These are phyloP conservation scores for Alternaria angustiovoidea DNA, from an alignment of 2,329 filamentous ascomycete species.

Conservation along the genomic window DNA sequence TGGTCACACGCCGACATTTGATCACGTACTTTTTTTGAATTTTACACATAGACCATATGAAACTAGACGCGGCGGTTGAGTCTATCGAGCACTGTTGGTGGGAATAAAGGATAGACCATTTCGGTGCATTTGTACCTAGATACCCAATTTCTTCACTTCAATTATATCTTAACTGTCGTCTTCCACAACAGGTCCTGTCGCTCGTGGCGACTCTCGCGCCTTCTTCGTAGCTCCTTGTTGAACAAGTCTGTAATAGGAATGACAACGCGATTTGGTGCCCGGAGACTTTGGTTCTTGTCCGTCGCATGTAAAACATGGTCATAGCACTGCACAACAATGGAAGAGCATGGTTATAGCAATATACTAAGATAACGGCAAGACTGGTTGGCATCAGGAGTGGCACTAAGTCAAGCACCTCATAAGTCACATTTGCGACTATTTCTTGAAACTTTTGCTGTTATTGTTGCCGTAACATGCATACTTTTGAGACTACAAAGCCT, in stretches of 20 bases:
- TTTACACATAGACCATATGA: conserved; percentile 13
- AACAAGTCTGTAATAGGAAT: neutral
- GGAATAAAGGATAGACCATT: conserved; percentile 18
- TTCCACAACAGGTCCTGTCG: neutral
- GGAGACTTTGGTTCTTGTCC: neutral
- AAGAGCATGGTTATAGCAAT: neutral
- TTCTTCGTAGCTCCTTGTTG: neutral
- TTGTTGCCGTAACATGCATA: neutral
- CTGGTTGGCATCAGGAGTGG: too few relatives aligned
- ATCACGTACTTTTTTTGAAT: conserved; percentile 10
- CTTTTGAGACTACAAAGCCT: neutral
- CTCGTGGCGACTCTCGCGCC: neutral
- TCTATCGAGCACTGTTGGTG: neutral
- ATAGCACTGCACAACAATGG: neutral
- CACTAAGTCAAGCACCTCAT: too few relatives aligned
- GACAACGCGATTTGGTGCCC: neutral
- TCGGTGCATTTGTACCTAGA: conserved; percentile 5
- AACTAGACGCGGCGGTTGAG: conserved; percentile 8
- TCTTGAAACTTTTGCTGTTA: too few relatives aligned
- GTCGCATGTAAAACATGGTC: neutral
- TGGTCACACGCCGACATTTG: neutral
- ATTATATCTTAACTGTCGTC: neutral
- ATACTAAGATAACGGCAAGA: too few relatives aligned
- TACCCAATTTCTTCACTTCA: conserved; percentile 5
- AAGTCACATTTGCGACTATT: too few relatives aligned